Evolutionary conservation across 768 basidiomycete genomes (phyloP).

Genomic region (Leccinum barrowsii): DNA sequence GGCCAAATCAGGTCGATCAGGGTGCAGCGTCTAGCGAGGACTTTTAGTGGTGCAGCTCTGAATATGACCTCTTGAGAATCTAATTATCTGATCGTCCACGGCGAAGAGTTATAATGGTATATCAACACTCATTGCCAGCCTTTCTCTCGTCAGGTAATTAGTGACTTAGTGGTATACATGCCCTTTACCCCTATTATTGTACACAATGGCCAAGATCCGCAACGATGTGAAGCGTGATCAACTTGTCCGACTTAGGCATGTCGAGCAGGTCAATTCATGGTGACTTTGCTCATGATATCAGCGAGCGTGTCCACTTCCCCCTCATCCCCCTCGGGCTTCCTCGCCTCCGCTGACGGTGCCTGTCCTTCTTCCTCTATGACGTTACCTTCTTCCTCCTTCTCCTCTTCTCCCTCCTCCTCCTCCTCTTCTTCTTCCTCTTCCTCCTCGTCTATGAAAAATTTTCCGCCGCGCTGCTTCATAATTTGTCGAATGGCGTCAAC

Average conservation of each 20-base stretch:
- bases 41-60: neutral
- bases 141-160: slow-evolving; percentile 11
- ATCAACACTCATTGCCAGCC: neutral
- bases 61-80: neutral
- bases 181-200: neutral
- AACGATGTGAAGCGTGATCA: neutral
- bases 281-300: slow-evolving; percentile 63
- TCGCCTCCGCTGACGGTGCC: slow-evolving; percentile 23
- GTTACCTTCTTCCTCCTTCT: slow-evolving; percentile 36
- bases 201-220: slow-evolving; percentile 2
- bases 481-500: slow-evolving; percentile 50
- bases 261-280: slow-evolving; percentile 34
- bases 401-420: slow-evolving; percentile 42
- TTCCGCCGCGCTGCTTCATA: slow-evolving; percentile 65
- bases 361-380: slow-evolving; percentile 21
- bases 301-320: slow-evolving; percentile 55
- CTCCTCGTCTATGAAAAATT: slow-evolving; percentile 66
- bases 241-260: neutral
- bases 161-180: slow-evolving; percentile 24
- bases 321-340: slow-evolving; percentile 33
- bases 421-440: slow-evolving; percentile 80
- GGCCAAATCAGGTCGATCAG: neutral
- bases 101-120: slow-evolving; percentile 1
- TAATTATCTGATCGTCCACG: neutral
- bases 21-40: neutral